Evolutionary conservation across 2,329 filamentous ascomycete species (phyloP).

Genomic region (Dactylellina parvicollis): DNA sequence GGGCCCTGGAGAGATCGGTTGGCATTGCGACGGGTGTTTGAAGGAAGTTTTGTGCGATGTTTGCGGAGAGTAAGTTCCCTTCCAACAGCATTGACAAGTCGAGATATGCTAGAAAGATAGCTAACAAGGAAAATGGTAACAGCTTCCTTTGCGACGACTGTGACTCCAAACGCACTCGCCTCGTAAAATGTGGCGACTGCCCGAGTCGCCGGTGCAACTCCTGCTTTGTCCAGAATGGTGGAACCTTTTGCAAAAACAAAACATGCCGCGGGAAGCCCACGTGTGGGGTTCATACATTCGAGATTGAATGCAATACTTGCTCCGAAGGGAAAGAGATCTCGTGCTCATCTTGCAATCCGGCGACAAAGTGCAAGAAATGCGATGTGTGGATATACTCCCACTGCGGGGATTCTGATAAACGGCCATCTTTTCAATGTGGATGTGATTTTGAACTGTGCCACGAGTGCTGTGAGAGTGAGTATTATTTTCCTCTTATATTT

Average conservation of each 20-base stretch:
- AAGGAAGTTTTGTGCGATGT: constrained; percentile 50
- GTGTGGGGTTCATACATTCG: constrained; percentile 36
- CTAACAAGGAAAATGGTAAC: background rate
- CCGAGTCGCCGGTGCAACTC: constrained; percentile 37
- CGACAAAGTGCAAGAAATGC: constrained; percentile 43
- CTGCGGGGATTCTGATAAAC: constrained; percentile 32
- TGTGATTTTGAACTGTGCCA: constrained; percentile 44
- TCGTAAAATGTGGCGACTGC: constrained; percentile 44
- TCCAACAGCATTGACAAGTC: background rate
- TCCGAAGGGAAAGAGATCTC: constrained; percentile 39
- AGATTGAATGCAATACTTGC: constrained; percentile 30
- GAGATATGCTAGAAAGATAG: background rate
- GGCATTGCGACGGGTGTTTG: constrained; percentile 43
- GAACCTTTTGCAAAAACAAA: constrained; percentile 24
- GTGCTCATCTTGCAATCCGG: constrained; percentile 47
- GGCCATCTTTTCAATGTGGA: constrained; percentile 30
- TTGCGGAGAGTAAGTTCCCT: constrained; percentile 50
- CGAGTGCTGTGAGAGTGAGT: constrained; percentile 40
- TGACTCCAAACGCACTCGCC: constrained; percentile 32
- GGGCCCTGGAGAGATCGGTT: constrained; percentile 42
- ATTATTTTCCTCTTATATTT: background rate
- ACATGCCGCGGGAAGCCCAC: constrained; percentile 26
- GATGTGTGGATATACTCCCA: constrained; percentile 43
- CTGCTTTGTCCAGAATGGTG: constrained; percentile 40
- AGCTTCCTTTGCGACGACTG: constrained; percentile 48